Conservation (phyloP, 176 grass and related monocot genomes). For the Phragmites australis region DNA sequence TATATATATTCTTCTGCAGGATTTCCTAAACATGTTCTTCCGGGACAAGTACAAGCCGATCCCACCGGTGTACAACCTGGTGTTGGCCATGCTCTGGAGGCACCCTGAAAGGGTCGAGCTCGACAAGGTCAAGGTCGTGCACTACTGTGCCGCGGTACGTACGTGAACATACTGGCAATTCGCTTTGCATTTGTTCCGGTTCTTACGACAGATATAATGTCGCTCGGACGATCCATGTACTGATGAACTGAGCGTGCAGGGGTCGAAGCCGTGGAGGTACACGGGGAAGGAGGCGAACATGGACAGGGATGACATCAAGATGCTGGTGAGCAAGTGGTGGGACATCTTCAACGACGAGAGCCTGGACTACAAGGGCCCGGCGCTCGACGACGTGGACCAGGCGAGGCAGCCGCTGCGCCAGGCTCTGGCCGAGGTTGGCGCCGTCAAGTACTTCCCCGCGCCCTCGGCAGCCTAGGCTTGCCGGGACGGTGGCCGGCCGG, state of each 20-base stretch:
- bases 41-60: slow-evolving; percentile 58
- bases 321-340: slow-evolving; percentile 63
- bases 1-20: too few relatives aligned
- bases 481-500: too few relatives aligned
- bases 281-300: slow-evolving; percentile 78
- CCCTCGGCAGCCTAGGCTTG: slow-evolving; percentile 67
- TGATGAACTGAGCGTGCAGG: too few relatives aligned
- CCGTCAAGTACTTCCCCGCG: slow-evolving; percentile 40
- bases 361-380: slow-evolving; percentile 53
- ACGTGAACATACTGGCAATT: too few relatives aligned
- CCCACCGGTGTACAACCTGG: slow-evolving; percentile 65
- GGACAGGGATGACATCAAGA: slow-evolving; percentile 68
- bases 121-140: slow-evolving; percentile 72
- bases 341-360: slow-evolving; percentile 60
- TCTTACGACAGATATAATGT: too few relatives aligned
- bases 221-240: too few relatives aligned
- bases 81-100: slow-evolving; percentile 85
- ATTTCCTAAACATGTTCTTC: slow-evolving; percentile 88
- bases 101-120: slow-evolving; percentile 74
- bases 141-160: slow-evolving; percentile 85
- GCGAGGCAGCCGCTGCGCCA: slow-evolving; percentile 18
- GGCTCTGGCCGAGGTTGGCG: slow-evolving; percentile 32
- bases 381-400: background rate
- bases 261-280: slow-evolving; percentile 82
- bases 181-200: too few relatives aligned